Conservation (phyloP, 2,329 filamentous ascomycete genomes). For the Colletotrichum phormii region DNA sequence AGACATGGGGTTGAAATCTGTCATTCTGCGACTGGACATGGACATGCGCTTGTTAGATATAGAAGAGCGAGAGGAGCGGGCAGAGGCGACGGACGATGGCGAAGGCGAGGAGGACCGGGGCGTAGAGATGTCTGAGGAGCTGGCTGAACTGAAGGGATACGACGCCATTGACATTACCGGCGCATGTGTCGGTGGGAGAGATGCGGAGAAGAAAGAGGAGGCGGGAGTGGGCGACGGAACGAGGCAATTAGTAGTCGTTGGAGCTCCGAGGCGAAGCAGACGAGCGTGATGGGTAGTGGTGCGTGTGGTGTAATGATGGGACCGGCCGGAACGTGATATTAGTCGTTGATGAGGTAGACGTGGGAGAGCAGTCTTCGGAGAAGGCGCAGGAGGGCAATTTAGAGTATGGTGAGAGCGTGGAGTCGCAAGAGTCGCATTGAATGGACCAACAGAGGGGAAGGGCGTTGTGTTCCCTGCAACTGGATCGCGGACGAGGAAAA, state of each 20-base stretch:
- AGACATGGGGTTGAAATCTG: constrained; percentile 66
- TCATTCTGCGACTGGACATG: constrained; percentile 62
- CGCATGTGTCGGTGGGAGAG: constrained; percentile 35
- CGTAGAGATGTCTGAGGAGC: constrained; percentile 64
- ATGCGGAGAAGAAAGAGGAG: constrained; percentile 37
- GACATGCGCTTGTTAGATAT: constrained; percentile 64
- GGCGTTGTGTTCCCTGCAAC: constrained; percentile 34
- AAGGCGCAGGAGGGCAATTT: constrained; percentile 34
- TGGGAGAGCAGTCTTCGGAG: constrained; percentile 15
- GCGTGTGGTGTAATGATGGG: constrained; percentile 22
- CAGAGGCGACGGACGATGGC: constrained; percentile 57
- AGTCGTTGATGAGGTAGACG: constrained; percentile 7
- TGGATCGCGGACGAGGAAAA: constrained; percentile 46
- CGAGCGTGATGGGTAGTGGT: constrained; percentile 14
- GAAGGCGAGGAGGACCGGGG: constrained; percentile 66
- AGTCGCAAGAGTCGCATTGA: constrained; percentile 30
- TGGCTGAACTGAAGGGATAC: constrained; percentile 57
- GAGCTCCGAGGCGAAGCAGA: constrained; percentile 31
- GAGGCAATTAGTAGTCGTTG: constrained; percentile 36
- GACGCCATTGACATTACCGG: constrained; percentile 39
- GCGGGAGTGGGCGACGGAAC: constrained; percentile 31
- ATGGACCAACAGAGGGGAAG: constrained; percentile 32
- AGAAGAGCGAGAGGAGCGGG: constrained; percentile 62
- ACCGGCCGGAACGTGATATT: constrained; percentile 27
- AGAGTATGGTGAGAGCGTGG: constrained; percentile 36